These are phyloP conservation scores for Volutella citrinella DNA, from an alignment of 2,329 filamentous ascomycete species.

Conservation along the genomic window DNA sequence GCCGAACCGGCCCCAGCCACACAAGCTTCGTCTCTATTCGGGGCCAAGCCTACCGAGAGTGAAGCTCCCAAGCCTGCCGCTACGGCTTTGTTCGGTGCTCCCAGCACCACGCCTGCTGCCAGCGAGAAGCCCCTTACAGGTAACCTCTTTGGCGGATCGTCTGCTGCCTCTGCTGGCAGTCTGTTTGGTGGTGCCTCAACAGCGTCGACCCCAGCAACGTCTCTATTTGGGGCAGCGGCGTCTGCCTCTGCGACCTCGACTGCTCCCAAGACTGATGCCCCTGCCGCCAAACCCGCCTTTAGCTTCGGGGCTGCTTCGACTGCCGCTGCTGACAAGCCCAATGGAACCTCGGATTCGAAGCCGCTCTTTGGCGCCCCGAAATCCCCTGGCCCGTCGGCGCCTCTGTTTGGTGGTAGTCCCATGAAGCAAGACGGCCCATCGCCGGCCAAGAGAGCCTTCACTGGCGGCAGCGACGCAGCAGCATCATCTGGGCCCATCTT, in stretches of 20 bases:
- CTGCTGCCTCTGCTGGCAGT: slow-evolving; percentile 22
- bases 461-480: slow-evolving; percentile 19
- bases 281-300: slow-evolving; percentile 25
- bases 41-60: slow-evolving; percentile 28
- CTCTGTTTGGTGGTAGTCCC: slow-evolving; percentile 40
- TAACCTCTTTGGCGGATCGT: slow-evolving; percentile 24
- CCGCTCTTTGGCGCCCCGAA: slow-evolving; percentile 37
- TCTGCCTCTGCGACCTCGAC: too few species aligned
- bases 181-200: slow-evolving; percentile 32
- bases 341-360: slow-evolving; percentile 29
- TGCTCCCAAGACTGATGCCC: slow-evolving; percentile 20
- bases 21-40: slow-evolving; percentile 33
- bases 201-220: slow-evolving; percentile 17
- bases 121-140: slow-evolving; percentile 14
- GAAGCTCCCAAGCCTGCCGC: slow-evolving; percentile 24
- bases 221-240: slow-evolving; percentile 29
- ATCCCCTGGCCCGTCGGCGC: slow-evolving; percentile 28
- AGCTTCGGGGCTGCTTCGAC: slow-evolving; percentile 31
- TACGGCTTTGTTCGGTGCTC: slow-evolving; percentile 31
- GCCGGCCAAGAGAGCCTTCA: slow-evolving; percentile 34
- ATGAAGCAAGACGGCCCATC: slow-evolving; percentile 43
- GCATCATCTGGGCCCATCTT: slow-evolving; percentile 30
- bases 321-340: slow-evolving; percentile 23
- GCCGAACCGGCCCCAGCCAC: slow-evolving; percentile 19
- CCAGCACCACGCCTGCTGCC: slow-evolving; percentile 11